phyloP scores from a whole-genome alignment of 2,329 filamentous ascomycete species.

The Neonectria punicea region DNA sequence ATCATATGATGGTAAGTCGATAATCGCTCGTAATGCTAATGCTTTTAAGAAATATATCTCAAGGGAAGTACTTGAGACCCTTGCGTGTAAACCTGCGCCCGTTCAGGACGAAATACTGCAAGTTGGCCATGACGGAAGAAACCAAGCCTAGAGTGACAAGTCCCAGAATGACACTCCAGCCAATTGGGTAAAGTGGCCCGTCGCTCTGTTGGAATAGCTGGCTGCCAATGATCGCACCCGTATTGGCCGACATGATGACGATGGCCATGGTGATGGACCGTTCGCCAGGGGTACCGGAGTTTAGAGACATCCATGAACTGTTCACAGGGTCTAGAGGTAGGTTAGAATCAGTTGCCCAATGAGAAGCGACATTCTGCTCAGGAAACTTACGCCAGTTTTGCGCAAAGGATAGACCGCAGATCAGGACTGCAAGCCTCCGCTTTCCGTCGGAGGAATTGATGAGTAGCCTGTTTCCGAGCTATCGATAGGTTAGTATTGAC shows the following conservation, averaged over 20 bases:
- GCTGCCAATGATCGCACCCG: constrained; percentile 44
- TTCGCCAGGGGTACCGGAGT: constrained; percentile 43
- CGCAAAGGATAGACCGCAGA: constrained; percentile 29
- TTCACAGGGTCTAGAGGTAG: constrained; percentile 37
- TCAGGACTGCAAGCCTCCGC: constrained; percentile 29
- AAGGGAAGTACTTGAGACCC: constrained; percentile 31
- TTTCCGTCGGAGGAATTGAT: constrained; percentile 30
- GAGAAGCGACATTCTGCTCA: neutral
- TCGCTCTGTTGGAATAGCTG: constrained; percentile 46
- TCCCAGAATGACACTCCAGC: constrained; percentile 42
- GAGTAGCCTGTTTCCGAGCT: constrained; percentile 34
- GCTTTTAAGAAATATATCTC: neutral
- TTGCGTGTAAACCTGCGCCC: constrained; percentile 28
- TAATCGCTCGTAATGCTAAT: neutral
- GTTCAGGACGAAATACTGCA: constrained; percentile 55
- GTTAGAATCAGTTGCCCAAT: neutral
- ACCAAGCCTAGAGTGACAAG: constrained; percentile 39
- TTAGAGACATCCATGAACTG: constrained; percentile 46
- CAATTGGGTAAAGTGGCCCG: constrained; percentile 43
- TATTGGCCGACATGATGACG: constrained; percentile 48
- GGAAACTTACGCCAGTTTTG: constrained; percentile 35
- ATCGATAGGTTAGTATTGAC: constrained; percentile 1
- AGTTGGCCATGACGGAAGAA: constrained; percentile 33
- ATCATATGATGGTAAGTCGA: neutral
- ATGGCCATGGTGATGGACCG: constrained; percentile 48